A percentile compares a stretch with the other conserved stretches of the same genome.
phyloP scores from a whole-genome alignment of 805 yeast species.

The Wickerhamiella alocasiicola region DNA sequence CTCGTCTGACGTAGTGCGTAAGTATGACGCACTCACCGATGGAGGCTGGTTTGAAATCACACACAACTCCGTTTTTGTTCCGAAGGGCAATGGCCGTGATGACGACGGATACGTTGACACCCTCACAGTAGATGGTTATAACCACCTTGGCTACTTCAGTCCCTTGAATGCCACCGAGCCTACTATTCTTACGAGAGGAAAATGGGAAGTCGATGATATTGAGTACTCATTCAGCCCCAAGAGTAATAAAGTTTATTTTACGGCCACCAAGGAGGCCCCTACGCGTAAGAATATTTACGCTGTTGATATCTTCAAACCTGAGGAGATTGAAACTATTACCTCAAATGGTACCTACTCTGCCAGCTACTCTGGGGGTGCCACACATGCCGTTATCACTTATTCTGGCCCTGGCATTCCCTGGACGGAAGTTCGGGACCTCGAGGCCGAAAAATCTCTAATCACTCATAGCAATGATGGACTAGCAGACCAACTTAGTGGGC shows the following conservation, averaged over 20 bases:
- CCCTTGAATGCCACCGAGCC: conserved; percentile 52
- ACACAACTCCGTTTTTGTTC: conserved; percentile 48
- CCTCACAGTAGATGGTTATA: conserved; percentile 34
- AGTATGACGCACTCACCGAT: conserved; percentile 32
- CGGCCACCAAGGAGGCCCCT: conserved; percentile 65
- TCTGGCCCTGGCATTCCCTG: conserved; percentile 70
- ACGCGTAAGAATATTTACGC: conserved; percentile 75
- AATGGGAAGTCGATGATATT: conserved; percentile 84
- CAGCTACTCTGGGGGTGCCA: conserved; percentile 67
- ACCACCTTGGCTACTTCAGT: conserved; percentile 73
- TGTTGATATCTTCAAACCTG: conserved; percentile 41
- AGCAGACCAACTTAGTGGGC: conserved; percentile 18
- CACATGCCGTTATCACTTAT: conserved; percentile 59
- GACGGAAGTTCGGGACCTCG: conserved; percentile 40
- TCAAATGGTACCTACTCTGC: conserved; percentile 55
- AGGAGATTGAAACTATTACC: conserved; percentile 36
- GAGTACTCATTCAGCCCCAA: conserved; percentile 37
- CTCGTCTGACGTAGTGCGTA: conserved; percentile 32
- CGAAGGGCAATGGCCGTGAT: conserved; percentile 34
- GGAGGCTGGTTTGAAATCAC: conserved; percentile 72
- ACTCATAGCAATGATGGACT: conserved; percentile 24
- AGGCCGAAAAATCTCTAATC: conserved; percentile 25
- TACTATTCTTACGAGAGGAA: conserved; percentile 52
- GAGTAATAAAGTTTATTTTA: conserved; percentile 44
- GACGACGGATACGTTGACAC: conserved; percentile 75